phyloP scores from a whole-genome alignment of 1,139 yeast genomes.

The Trichomonascaceae sp. region DNA sequence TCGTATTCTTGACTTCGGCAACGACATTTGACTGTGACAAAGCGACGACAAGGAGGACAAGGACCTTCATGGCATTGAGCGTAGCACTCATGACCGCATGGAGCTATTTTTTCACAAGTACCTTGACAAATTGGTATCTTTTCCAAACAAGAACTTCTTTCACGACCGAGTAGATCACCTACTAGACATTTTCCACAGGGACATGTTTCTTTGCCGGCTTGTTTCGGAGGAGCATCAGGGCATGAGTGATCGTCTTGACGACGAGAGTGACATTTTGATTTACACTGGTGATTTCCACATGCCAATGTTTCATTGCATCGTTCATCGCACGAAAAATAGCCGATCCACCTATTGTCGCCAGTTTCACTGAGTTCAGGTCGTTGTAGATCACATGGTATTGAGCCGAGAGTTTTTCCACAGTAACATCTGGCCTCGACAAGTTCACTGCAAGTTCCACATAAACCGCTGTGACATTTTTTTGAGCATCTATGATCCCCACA shows the following conservation, averaged over 20 bases:
- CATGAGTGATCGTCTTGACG: slow-evolving; percentile 44
- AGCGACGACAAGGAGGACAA: slow-evolving; percentile 56
- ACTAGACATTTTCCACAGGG: slow-evolving; percentile 64
- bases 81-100: slow-evolving; percentile 70
- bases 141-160: slow-evolving; percentile 51
- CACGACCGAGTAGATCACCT: slow-evolving; percentile 34
- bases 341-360: slow-evolving; percentile 45
- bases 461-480: slow-evolving; percentile 60
- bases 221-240: slow-evolving; percentile 49
- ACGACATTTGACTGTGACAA: slow-evolving; percentile 42
- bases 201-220: slow-evolving; percentile 49
- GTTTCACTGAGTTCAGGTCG: slow-evolving; percentile 17
- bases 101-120: slow-evolving; percentile 52
- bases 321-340: slow-evolving; percentile 56
- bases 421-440: slow-evolving; percentile 51
- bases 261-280: slow-evolving; percentile 53
- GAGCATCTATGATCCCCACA: slow-evolving; percentile 72
- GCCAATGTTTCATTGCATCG: slow-evolving; percentile 47
- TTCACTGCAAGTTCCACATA: slow-evolving; percentile 68
- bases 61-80: slow-evolving; percentile 70
- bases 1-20: slow-evolving; percentile 47
- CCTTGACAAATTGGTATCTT: slow-evolving; percentile 69
- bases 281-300: slow-evolving; percentile 64
- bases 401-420: slow-evolving; percentile 52
- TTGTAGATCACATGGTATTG: slow-evolving; percentile 22